Evolutionary conservation across 371 early-diverging fungal genomes (phyloP), one percentile per base, ranked within the genome.

Genomic region (Mucor piriformis): DNA sequence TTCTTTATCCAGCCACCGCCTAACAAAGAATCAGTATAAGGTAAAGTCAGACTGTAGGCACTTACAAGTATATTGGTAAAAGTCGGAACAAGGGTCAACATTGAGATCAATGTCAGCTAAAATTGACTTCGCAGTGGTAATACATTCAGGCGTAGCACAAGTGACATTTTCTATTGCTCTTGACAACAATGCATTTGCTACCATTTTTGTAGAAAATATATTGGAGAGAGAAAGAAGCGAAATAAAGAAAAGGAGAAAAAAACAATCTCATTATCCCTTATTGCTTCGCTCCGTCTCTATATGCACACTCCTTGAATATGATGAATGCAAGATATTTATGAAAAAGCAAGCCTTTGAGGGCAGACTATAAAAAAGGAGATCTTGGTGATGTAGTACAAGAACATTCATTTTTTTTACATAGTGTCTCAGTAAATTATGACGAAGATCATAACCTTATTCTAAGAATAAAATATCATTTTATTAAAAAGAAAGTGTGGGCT

Each of bases 21-120:
- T 83, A 53, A 42, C 6, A 58, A 49, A 25, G 13, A 40, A 6
- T 40, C 20, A n/a, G 27, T 12, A 16, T 20, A 6, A 24, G 16
- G 12, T 47, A 20, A 21, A n/a, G 24, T 3, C 13, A 47, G 10
- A 18, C 20, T 50, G n/a, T 37, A 18, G 7, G 6, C n/a, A 50
- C 53, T 57, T 80, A 86, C 87, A 86, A 7, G 82, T 59, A 56
- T 75, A 86, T 49, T 74, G 67, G 44, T 77, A 83, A 63, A 79
- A 79, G 40, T 79, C 77, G 3, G 68, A 64, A 40, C 80, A 79
- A 11, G 80, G 80, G 69, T 79, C 68, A 1, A 69, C 51, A 24
- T 66, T 66, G 16, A 70, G 54, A 24, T 70, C 55, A 8, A 70
- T 27, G 18, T 44, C 50, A 3, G 27, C 34, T 6, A 70, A 21